Conservation (phyloP, 805 yeast species). For the Pichia insulana region DNA sequence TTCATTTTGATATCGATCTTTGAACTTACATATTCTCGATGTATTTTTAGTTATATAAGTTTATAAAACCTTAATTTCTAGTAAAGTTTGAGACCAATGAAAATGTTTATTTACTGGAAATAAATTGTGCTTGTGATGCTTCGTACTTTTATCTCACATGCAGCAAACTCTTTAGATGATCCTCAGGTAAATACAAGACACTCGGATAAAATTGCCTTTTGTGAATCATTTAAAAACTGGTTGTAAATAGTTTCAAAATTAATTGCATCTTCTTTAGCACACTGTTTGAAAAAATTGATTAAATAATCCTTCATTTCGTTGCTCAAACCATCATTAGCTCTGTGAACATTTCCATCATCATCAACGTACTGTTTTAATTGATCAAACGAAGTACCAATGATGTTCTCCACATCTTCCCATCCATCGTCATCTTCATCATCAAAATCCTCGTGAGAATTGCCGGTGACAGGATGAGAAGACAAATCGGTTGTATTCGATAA, state of each 20-base stretch:
- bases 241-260: constrained; percentile 46
- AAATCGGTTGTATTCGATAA: constrained; percentile 26
- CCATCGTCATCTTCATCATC: constrained; percentile 43
- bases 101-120: no score
- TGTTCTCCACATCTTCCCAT: constrained; percentile 73
- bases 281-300: constrained; percentile 46
- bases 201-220: constrained; percentile 45
- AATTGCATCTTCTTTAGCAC: constrained; percentile 39
- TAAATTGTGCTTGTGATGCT: no score
- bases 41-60: background rate
- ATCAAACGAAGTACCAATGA: constrained; percentile 54
- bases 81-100: no score
- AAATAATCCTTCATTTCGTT: constrained; percentile 31
- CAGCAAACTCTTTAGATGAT: no score
- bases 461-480: constrained; percentile 14
- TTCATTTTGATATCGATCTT: constrained; percentile 21
- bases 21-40: constrained; percentile 1
- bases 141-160: no score
- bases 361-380: constrained; percentile 51
- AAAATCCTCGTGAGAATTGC: constrained; percentile 16
- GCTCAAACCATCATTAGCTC: constrained; percentile 21
- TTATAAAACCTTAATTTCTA: no score
- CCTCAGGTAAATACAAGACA: constrained; percentile 21
- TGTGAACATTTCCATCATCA: constrained; percentile 27
- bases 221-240: constrained; percentile 37